These are phyloP conservation scores for Sugiyamaella qingdaonensis DNA, from an alignment of 805 yeast species.

Conservation along the genomic window DNA sequence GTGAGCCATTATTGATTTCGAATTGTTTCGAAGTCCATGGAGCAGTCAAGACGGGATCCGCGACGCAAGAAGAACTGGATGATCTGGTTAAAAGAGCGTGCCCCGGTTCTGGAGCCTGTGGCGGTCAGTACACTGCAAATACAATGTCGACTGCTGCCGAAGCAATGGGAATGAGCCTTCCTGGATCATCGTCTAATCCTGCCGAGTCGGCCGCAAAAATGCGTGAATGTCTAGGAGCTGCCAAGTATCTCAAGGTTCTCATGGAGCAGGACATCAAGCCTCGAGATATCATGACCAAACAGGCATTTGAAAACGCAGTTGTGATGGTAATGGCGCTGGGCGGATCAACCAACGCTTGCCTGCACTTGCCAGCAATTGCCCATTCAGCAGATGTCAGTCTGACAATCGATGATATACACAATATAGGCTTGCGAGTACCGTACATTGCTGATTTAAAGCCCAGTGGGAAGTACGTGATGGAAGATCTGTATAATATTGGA, in stretches of 20 bases:
- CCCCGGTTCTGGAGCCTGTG: conserved; percentile 98
- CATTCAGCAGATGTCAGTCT: conserved; percentile 77
- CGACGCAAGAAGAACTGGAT: conserved; percentile 64
- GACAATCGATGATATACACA: conserved; percentile 92
- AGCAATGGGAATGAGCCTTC: conserved; percentile 88
- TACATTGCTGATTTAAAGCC: conserved; percentile 94
- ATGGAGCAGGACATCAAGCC: conserved; percentile 74
- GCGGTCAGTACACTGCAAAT: conserved; percentile 99
- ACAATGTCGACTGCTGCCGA: conserved; percentile 98
- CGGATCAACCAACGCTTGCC: conserved; percentile 94
- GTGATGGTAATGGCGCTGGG: conserved; percentile 91
- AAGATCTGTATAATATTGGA: conserved; percentile 77
- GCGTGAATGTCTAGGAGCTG: conserved; percentile 72
- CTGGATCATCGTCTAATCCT: conserved; percentile 86
- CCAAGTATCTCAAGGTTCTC: conserved; percentile 75
- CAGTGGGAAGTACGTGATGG: conserved; percentile 96
- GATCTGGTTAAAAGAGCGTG: conserved; percentile 85
- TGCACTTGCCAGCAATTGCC: conserved; percentile 90
- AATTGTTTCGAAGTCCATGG: conserved; percentile 96
- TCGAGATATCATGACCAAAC: conserved; percentile 83
- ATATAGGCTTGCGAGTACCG: conserved; percentile 84
- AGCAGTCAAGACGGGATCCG: conserved; percentile 69
- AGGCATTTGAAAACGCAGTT: conserved; percentile 89
- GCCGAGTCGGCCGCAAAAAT: conserved; percentile 78
- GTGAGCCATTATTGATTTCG: conserved; percentile 75